phyloP scores from a whole-genome alignment of 2,329 filamentous ascomycete species.

The Colletotrichum navitas region DNA sequence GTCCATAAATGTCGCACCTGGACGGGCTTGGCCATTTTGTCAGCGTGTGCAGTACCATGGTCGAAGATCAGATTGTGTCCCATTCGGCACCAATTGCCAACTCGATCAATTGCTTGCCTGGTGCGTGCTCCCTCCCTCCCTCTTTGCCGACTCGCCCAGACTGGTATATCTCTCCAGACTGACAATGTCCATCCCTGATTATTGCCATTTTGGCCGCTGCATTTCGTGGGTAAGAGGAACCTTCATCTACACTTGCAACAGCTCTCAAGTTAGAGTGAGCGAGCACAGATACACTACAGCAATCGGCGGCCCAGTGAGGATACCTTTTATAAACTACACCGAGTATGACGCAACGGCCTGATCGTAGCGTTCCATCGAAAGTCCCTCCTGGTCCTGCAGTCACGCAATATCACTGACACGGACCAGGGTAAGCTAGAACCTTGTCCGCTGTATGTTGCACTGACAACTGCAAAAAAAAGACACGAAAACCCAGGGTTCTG shows the following conservation, averaged over 20 bases:
- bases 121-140: slow-evolving; percentile 15
- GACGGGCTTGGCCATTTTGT: slow-evolving; percentile 5
- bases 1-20: not conserved
- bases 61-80: not conserved
- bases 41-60: slow-evolving; percentile 11
- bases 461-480: slow-evolving; percentile 28
- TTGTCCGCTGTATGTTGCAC: slow-evolving; percentile 27
- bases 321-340: not conserved
- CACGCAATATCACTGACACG: slow-evolving; percentile 21
- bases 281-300: slow-evolving; percentile 14
- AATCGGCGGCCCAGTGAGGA: slow-evolving; percentile 11
- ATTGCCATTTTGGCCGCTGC: slow-evolving; percentile 9
- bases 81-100: slow-evolving; percentile 10
- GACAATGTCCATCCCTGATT: slow-evolving; percentile 11
- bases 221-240: slow-evolving; percentile 6
- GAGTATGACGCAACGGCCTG: slow-evolving; percentile 37
- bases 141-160: slow-evolving; percentile 13
- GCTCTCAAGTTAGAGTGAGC: not conserved
- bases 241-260: not conserved
- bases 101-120: not conserved
- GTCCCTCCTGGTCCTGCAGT: slow-evolving; percentile 32
- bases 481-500: slow-evolving; percentile 12
- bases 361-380: slow-evolving; percentile 29
- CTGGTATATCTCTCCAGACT: slow-evolving; percentile 20
- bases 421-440: slow-evolving; percentile 33